A percentile compares a stretch with the other conserved stretches of the same genome.
Conservation (phyloP, 805 yeast species). For the Metschnikowia similis region DNA sequence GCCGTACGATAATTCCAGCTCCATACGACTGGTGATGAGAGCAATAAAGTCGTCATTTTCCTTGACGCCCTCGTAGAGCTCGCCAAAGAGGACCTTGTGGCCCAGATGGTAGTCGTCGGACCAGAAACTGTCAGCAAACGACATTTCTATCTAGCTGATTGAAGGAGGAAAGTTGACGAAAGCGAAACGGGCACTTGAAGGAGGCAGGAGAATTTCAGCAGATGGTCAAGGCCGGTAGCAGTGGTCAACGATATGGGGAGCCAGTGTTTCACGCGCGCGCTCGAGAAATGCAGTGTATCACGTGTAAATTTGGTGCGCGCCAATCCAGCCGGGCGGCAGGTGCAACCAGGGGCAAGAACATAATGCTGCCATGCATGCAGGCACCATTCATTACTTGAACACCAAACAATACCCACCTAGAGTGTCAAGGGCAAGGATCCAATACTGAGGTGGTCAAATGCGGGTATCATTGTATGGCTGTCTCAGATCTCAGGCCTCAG, state of each 20-base stretch:
- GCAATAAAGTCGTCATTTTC: conserved; percentile 69
- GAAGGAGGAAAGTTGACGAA: neutral
- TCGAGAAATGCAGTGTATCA: neutral
- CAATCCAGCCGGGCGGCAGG: neutral
- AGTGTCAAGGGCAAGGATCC: too few relatives aligned
- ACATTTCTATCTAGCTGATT: conserved; percentile 20
- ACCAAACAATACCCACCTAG: too few relatives aligned
- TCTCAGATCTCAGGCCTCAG: too few relatives aligned
- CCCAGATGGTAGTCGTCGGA: conserved; percentile 60
- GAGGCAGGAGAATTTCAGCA: too few relatives aligned
- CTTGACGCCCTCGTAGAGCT: conserved; percentile 56
- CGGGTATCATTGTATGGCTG: too few relatives aligned
- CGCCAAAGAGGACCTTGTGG: conserved; percentile 45
- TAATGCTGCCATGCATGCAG: neutral
- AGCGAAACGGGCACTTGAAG: neutral
- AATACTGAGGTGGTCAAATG: too few relatives aligned
- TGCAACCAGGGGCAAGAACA: neutral
- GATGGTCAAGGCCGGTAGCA: too few relatives aligned
- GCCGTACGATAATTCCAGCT: conserved; percentile 66
- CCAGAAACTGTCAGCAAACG: conserved; percentile 79
- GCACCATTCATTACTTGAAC: neutral
- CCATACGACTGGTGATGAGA: conserved; percentile 66
- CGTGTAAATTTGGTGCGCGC: neutral
- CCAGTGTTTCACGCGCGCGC: neutral
- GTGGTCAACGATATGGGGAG: too few relatives aligned